Conservation (phyloP, 2,329 filamentous ascomycete genomes). For the Colletotrichum graminicola region DNA sequence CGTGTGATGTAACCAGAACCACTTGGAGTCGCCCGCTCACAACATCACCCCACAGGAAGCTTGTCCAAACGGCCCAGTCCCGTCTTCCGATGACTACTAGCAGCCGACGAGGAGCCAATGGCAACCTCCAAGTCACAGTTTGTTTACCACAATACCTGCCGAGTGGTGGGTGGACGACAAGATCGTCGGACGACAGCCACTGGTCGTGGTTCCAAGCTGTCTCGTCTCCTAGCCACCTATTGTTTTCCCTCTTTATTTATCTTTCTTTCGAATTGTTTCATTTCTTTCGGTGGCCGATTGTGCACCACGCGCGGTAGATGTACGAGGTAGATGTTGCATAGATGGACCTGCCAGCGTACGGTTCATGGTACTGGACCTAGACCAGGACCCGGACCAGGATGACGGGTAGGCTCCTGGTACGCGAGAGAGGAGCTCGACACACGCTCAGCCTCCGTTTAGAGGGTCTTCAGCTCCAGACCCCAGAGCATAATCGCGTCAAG, state of each 20-base stretch:
- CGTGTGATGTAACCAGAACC: constrained; percentile 33
- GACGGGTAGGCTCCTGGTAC: constrained; percentile 4
- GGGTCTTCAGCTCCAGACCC: constrained; percentile 28
- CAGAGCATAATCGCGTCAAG: constrained; percentile 18
- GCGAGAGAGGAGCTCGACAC: constrained; percentile 15
- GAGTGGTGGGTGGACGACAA: constrained; percentile 29
- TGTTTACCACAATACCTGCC: constrained; percentile 34
- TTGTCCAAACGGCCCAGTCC: constrained; percentile 41
- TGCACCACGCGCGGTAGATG: not conserved
- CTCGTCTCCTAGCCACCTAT: constrained; percentile 40
- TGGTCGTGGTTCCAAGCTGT: constrained; percentile 5
- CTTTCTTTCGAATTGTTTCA: not conserved
- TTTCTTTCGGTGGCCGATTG: constrained; percentile 17
- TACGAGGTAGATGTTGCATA: not conserved
- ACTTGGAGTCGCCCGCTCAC: constrained; percentile 1
- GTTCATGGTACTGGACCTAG: constrained; percentile 6
- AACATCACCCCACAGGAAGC: constrained; percentile 33
- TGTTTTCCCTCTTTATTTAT: not conserved
- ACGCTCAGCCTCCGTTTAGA: constrained; percentile 23
- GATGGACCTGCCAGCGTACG: not conserved
- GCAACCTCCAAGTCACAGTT: constrained; percentile 1
- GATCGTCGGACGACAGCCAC: constrained; percentile 35
- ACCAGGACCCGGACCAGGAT: constrained; percentile 24
- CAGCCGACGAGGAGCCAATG: constrained; percentile 36
- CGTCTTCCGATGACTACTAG: constrained; percentile 33